A percentile compares a stretch with the other conserved stretches of the same genome.
Evolutionary conservation across 768 basidiomycete genomes (phyloP).

Genomic region (Cyclocybe cylindracea): DNA sequence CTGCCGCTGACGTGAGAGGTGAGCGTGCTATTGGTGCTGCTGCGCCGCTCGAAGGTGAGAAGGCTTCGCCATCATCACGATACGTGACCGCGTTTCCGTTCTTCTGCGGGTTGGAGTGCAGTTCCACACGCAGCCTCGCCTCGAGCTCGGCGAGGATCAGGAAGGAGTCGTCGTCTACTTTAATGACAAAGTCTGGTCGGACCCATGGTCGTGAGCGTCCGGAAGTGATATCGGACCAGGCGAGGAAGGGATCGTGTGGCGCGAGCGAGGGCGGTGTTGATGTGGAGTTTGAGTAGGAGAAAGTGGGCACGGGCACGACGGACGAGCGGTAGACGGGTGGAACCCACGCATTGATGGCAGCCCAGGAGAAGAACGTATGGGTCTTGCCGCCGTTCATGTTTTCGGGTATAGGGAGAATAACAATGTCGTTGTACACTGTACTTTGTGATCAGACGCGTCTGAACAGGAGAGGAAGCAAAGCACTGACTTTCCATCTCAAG

Average conservation of each 20-base stretch:
- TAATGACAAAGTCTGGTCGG: slow-evolving; percentile 88
- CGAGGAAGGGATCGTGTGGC: slow-evolving; percentile 67
- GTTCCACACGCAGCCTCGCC: slow-evolving; percentile 77
- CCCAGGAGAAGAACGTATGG: slow-evolving; percentile 91
- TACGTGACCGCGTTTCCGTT: not conserved
- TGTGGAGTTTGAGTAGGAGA: slow-evolving; percentile 69
- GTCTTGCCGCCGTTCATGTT: slow-evolving; percentile 98
- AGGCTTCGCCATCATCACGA: no score
- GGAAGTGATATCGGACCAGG: slow-evolving; percentile 49
- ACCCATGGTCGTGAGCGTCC: slow-evolving; percentile 64
- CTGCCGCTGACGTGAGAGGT: not conserved
- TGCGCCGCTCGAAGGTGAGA: not conserved
- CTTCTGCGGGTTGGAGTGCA: slow-evolving; percentile 46
- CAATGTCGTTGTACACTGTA: slow-evolving; percentile 81
- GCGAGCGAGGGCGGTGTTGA: slow-evolving; percentile 61
- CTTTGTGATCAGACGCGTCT: slow-evolving; percentile 7
- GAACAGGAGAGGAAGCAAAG: slow-evolving; percentile 7
- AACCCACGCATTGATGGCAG: slow-evolving; percentile 87
- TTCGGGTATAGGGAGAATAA: slow-evolving; percentile 81
- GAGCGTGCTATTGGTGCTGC: slow-evolving; percentile 12
- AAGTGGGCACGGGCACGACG: slow-evolving; percentile 44
- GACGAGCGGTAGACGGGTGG: slow-evolving; percentile 68
- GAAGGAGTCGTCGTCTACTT: slow-evolving; percentile 95
- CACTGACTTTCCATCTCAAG: slow-evolving; percentile 89
- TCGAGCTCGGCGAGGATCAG: slow-evolving; percentile 95